These are phyloP conservation scores for Salvia splendens DNA, from an alignment of 257 asterid genomes.

Conservation along the genomic window DNA sequence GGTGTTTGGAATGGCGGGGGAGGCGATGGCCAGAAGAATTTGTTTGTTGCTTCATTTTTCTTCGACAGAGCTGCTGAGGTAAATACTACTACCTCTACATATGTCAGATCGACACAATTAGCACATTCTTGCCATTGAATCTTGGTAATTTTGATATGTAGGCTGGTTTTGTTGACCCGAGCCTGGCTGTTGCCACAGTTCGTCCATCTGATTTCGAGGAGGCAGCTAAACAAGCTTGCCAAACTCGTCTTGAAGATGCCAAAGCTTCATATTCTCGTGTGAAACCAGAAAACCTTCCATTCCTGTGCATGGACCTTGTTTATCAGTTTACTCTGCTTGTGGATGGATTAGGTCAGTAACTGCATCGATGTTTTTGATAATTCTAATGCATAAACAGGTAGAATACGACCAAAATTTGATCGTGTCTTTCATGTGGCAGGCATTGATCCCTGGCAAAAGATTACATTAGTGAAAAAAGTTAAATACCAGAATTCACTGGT, in stretches of 20 bases:
- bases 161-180: constrained; percentile 88
- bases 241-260: constrained; percentile 62
- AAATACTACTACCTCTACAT: constrained; percentile 27
- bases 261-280: constrained; percentile 58
- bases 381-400: neutral
- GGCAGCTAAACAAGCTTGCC: constrained; percentile 86
- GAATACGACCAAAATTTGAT: neutral
- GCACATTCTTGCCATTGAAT: constrained; percentile 1
- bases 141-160: constrained; percentile 30
- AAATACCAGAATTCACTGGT: constrained; percentile 57
- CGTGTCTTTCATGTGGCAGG: constrained; percentile 43
- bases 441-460: constrained; percentile 56
- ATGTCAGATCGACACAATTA: constrained; percentile 23
- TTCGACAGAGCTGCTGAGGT: constrained; percentile 99
- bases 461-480: constrained; percentile 59
- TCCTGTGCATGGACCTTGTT: constrained; percentile 91
- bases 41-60: constrained; percentile 93
- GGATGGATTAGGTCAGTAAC: constrained; percentile 88
- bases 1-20: constrained; percentile 99
- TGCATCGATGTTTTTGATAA: neutral
- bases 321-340: constrained; percentile 86
- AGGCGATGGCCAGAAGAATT: constrained; percentile 93
- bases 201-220: constrained; percentile 79
- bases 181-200: constrained; percentile 69
- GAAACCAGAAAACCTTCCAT: constrained; percentile 74